phyloP scores from a whole-genome alignment of 163 green algal genomes.

The Scenedesmus sp. region DNA sequence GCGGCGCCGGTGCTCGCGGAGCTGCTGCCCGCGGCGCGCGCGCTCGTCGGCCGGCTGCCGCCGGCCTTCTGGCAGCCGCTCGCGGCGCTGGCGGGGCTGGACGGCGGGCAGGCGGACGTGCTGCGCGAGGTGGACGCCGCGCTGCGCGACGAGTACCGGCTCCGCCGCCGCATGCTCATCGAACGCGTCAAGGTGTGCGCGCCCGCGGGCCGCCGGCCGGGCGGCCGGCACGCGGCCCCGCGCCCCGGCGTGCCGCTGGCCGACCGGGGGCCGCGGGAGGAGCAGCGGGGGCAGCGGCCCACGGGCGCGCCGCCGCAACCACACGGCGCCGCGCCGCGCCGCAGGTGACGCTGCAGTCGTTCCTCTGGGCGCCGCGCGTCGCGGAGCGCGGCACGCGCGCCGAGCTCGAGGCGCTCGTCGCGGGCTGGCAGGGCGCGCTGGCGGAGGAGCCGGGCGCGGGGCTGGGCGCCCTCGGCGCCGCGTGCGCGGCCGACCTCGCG shows the following conservation, averaged over 20 bases:
- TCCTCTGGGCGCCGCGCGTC: slow-evolving; percentile 60
- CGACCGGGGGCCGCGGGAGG: not conserved
- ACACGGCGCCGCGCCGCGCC: not conserved
- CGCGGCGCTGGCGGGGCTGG: slow-evolving; percentile 37
- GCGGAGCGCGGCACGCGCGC: slow-evolving; percentile 46
- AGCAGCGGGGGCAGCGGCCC: not conserved
- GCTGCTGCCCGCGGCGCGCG: slow-evolving; percentile 5
- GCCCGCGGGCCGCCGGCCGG: not conserved
- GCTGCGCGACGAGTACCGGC: slow-evolving; percentile 57
- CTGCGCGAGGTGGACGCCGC: slow-evolving; percentile 54
- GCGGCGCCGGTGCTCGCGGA: not conserved
- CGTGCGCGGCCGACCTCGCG: slow-evolving; percentile 46
- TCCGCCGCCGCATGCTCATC: slow-evolving; percentile 72
- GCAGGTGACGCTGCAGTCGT: slow-evolving; percentile 62
- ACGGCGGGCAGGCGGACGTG: slow-evolving; percentile 40
- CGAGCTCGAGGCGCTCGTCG: slow-evolving; percentile 40
- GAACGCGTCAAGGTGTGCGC: slow-evolving; percentile 59
- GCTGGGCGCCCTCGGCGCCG: slow-evolving; percentile 47
- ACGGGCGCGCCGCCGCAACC: not conserved
- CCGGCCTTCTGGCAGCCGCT: slow-evolving; percentile 58
- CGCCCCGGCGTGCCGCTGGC: not conserved
- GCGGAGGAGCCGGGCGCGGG: slow-evolving; percentile 44
- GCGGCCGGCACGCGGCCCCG: not conserved
- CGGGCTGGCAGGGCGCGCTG: slow-evolving; percentile 43
- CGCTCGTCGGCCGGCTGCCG: slow-evolving; percentile 53